A percentile compares a stretch with the other conserved stretches of the same genome.
Conservation (phyloP, 306 rosid species). For the Casuarina cunninghamiana region DNA sequence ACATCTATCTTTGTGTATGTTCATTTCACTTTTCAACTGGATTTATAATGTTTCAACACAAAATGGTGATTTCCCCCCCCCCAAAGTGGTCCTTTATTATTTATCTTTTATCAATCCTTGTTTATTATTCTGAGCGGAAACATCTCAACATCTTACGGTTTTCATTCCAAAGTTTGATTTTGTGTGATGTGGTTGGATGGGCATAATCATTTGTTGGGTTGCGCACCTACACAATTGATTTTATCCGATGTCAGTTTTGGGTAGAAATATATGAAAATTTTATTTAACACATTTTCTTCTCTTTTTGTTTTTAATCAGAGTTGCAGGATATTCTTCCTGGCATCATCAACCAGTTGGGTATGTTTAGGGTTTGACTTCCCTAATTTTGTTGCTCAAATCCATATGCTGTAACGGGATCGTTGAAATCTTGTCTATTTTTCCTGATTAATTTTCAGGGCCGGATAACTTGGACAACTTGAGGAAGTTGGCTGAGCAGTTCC, state of each 20-base stretch:
- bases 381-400: neutral
- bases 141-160: neutral
- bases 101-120: neutral
- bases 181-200: neutral
- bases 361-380: neutral
- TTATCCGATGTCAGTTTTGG: neutral
- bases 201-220: neutral
- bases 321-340: slow-evolving; percentile 96
- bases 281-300: slow-evolving; percentile 20
- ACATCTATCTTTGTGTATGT: neutral
- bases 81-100: neutral
- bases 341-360: slow-evolving; percentile 89
- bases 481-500: slow-evolving; percentile 85
- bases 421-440: neutral
- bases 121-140: neutral
- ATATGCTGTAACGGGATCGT: neutral
- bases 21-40: neutral
- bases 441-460: slow-evolving; percentile 58
- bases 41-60: too few relatives aligned
- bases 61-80: too few relatives aligned
- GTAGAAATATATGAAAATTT: neutral
- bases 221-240: neutral
- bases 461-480: slow-evolving; percentile 92
- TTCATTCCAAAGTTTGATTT: neutral
- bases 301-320: slow-evolving; percentile 39